Evolutionary conservation across 192 early-diverging fungal species (phyloP).

Genomic region (Polychytrium aggregatum): DNA sequence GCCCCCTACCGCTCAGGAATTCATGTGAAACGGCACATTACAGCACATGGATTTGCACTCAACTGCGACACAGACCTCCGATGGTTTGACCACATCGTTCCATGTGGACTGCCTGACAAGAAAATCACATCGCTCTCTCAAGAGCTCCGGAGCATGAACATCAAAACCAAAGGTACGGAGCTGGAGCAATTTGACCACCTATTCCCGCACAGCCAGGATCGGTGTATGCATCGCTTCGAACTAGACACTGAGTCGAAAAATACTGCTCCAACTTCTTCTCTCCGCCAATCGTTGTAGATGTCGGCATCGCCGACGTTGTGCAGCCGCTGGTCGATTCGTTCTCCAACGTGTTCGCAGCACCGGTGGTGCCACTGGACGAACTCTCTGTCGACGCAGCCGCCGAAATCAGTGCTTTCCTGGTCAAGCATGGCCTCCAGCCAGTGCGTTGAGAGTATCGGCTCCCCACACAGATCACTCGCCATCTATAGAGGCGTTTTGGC

Average conservation of each 20-base stretch:
- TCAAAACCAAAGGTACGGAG: not conserved
- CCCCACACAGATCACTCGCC: too few species aligned
- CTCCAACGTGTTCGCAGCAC: conserved; percentile 29
- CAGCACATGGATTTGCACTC: conserved; percentile 86
- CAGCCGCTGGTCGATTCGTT: conserved; percentile 38
- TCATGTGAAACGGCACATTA: conserved; percentile 77
- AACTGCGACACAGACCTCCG: conserved; percentile 83
- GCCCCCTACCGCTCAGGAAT: too few species aligned
- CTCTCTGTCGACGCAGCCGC: conserved; percentile 14
- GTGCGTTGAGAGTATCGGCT: too few species aligned
- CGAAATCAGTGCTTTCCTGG: conserved; percentile 17
- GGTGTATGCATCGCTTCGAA: not conserved
- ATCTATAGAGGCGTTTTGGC: too few species aligned
- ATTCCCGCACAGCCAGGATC: too few species aligned
- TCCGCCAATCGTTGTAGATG: not conserved
- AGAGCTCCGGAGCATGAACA: conserved; percentile 16
- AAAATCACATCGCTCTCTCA: conserved; percentile 59
- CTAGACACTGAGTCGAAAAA: not conserved
- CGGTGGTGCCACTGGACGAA: conserved; percentile 25
- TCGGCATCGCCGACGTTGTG: conserved; percentile 37
- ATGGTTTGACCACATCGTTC: conserved; percentile 84
- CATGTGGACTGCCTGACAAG: conserved; percentile 76
- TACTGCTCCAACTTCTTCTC: too few species aligned
- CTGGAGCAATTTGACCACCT: too few species aligned
- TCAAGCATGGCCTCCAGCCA: too few species aligned